Percentiles rank a stretch among this genome's conserved stretches.
Evolutionary conservation across 345 rosid genomes (phyloP).

Genomic region (Ceriops tagal): DNA sequence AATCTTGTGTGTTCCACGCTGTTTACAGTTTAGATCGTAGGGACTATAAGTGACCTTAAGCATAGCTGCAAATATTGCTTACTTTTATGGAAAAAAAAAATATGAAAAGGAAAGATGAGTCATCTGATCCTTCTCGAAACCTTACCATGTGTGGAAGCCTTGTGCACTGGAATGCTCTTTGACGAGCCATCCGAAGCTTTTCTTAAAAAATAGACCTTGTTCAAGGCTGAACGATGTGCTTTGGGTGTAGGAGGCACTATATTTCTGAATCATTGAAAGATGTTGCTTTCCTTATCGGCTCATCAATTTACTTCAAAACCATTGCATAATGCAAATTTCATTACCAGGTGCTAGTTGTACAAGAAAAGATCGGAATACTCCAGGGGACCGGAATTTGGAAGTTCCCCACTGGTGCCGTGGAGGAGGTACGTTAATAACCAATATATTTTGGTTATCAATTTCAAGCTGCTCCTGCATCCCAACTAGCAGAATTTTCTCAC

Average conservation of each 20-base stretch:
- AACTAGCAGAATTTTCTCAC: not conserved
- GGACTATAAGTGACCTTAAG: too few species aligned
- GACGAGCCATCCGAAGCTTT: too few species aligned
- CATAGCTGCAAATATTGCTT: too few species aligned
- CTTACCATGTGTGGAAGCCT: too few species aligned
- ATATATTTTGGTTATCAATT: not conserved
- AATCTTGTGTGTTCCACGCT: not conserved
- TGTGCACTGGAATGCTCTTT: too few species aligned
- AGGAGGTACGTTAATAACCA: constrained; percentile 45
- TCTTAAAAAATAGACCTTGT: not conserved
- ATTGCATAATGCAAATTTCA: constrained; percentile 3
- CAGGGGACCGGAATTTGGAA: constrained; percentile 67
- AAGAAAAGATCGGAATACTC: constrained; percentile 64
- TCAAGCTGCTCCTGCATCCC: constrained; percentile 1
- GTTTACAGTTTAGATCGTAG: too few species aligned
- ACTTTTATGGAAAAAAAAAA: too few species aligned
- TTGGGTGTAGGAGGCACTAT: not conserved
- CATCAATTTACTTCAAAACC: not conserved
- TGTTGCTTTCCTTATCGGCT: not conserved
- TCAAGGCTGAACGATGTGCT: not conserved
- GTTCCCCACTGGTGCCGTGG: constrained; percentile 81
- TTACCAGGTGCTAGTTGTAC: constrained; percentile 67
- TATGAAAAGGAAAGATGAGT: too few species aligned
- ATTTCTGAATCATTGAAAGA: not conserved
- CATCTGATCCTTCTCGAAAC: too few species aligned